Conservation (phyloP, 345 rosid genomes). For the Citrus unshiu region DNA sequence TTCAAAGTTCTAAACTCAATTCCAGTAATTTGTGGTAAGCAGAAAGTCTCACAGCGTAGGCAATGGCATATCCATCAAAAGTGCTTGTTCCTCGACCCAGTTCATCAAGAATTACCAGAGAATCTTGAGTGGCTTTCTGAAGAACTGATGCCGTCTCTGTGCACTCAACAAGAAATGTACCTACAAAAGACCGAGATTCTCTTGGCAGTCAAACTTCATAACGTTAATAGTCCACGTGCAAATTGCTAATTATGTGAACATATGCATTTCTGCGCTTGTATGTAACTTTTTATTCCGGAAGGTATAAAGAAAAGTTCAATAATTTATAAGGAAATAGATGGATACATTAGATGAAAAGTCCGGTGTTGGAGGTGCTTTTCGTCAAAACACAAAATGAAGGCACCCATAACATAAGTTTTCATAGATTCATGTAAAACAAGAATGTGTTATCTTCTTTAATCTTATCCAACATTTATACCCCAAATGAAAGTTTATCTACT, state of each 20-base stretch:
- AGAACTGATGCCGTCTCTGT: conserved; percentile 96
- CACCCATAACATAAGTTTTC: neutral
- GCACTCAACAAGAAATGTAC: conserved; percentile 92
- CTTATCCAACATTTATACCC: neutral
- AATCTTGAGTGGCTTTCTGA: conserved; percentile 87
- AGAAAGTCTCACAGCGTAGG: conserved; percentile 63
- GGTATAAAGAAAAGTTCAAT: neutral
- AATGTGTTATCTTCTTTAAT: neutral
- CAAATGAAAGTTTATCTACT: neutral
- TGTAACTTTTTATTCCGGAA: neutral
- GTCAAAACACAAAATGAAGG: neutral
- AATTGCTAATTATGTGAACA: neutral
- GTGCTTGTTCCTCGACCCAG: conserved; percentile 98
- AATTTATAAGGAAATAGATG: neutral
- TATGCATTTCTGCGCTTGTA: neutral
- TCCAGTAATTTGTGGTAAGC: neutral
- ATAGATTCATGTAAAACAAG: neutral
- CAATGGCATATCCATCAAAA: conserved; percentile 95
- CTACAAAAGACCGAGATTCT: conserved; percentile 31
- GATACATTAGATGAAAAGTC: neutral
- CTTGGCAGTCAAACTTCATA: conserved; percentile 8
- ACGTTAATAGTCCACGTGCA: neutral
- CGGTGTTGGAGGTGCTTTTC: neutral
- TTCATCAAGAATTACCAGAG: conserved; percentile 90
- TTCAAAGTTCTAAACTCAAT: neutral